phyloP scores from a whole-genome alignment of 1,284 basidiomycete genomes.

The Marasmius tenuissimus region DNA sequence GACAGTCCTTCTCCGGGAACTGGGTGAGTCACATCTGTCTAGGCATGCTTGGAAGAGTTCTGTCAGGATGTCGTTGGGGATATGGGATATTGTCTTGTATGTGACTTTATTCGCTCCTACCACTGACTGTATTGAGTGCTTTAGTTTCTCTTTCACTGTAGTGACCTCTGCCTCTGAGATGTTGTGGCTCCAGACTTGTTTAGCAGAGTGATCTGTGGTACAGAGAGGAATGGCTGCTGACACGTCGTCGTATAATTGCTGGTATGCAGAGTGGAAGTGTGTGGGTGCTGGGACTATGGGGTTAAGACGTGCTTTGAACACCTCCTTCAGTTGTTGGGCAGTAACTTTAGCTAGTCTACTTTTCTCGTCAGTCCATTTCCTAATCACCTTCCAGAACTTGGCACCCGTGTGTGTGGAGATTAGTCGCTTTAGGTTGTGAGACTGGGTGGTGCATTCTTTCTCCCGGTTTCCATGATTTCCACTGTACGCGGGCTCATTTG shows the following conservation, averaged over 20 bases:
- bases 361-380: background rate
- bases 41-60: slow-evolving; percentile 5
- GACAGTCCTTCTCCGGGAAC: slow-evolving; percentile 1
- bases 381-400: background rate
- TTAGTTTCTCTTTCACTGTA: background rate
- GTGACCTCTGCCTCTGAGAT: background rate
- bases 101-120: slow-evolving; percentile 6
- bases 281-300: background rate
- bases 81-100: slow-evolving; percentile 4
- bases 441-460: background rate
- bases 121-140: background rate
- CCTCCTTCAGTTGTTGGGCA: background rate
- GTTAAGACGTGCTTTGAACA: background rate
- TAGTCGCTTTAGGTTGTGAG: background rate
- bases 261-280: background rate
- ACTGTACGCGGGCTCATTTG: no score
- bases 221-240: background rate
- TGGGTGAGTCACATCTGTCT: background rate
- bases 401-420: background rate
- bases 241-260: background rate
- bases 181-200: background rate
- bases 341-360: background rate
- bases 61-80: background rate
- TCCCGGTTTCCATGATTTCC: background rate
- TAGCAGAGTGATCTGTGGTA: background rate